These are phyloP conservation scores for Tulasnella sp. DNA, from an alignment of 768 basidiomycete species.

Conservation along the genomic window DNA sequence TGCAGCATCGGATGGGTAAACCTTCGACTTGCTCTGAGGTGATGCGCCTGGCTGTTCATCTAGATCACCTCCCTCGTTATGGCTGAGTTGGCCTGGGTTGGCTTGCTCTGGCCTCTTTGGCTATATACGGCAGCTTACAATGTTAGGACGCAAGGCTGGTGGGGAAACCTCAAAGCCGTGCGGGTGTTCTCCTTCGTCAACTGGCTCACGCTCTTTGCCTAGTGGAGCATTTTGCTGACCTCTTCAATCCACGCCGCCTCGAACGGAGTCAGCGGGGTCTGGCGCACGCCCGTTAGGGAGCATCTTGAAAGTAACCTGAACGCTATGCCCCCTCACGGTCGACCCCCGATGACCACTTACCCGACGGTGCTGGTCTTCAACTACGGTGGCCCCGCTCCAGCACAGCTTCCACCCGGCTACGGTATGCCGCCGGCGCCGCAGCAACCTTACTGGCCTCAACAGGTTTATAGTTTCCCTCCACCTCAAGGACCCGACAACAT, in stretches of 20 bases:
- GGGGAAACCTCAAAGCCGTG: conserved; percentile 18
- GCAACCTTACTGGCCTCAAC: neutral
- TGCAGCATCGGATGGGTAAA: neutral
- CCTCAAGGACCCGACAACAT: neutral
- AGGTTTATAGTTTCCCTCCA: neutral
- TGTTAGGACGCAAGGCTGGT: neutral
- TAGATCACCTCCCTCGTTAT: conserved; percentile 23
- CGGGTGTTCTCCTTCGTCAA: conserved; percentile 22
- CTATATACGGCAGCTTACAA: conserved; percentile 11
- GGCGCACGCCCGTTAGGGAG: conserved; percentile 16
- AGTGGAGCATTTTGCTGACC: neutral
- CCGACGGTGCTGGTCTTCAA: neutral
- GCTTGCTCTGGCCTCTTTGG: conserved; percentile 28
- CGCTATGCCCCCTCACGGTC: neutral
- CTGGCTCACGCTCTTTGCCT: conserved; percentile 14
- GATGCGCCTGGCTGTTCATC: neutral
- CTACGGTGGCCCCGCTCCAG: neutral
- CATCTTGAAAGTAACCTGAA: neutral
- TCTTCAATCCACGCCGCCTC: conserved; percentile 1
- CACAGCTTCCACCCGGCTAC: neutral
- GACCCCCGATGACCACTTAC: neutral
- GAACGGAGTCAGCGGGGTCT: conserved; percentile 17
- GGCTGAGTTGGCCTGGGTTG: conserved; percentile 23
- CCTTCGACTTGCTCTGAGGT: neutral
- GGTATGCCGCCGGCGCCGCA: neutral